phyloP scores from a whole-genome alignment of 257 asterid genomes.

The Ehretia macrophylla region DNA sequence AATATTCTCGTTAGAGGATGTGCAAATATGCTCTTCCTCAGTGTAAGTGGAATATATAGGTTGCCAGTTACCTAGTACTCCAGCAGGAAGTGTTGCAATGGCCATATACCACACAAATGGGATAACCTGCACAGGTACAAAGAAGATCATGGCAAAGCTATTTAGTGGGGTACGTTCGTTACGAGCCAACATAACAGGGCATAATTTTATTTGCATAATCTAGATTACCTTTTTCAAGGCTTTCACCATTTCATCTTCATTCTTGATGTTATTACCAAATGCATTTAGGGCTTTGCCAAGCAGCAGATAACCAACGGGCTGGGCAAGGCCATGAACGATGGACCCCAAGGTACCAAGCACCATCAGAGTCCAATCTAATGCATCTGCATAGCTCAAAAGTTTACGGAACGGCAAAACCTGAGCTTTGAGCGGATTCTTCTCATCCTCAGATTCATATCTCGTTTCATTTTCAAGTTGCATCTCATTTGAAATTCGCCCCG shows the following conservation, averaged over 20 bases:
- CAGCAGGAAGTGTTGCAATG: conserved; percentile 81
- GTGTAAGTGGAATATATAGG: no score
- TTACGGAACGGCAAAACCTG: conserved; percentile 41
- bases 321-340: conserved; percentile 72
- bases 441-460: conserved; percentile 16
- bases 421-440: conserved; percentile 12
- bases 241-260: conserved; percentile 52
- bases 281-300: conserved; percentile 78
- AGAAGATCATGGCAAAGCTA: not conserved
- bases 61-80: conserved; percentile 49
- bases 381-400: conserved; percentile 65
- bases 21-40: no score
- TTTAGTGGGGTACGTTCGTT: not conserved
- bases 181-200: not conserved
- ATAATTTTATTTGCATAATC: not conserved
- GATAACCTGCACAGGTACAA: conserved; percentile 44
- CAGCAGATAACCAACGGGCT: conserved; percentile 60
- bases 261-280: conserved; percentile 50
- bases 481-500: conserved; percentile 12
- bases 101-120: conserved; percentile 93
- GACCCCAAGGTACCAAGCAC: conserved; percentile 65
- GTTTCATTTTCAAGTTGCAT: conserved; percentile 23
- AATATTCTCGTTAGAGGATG: no score
- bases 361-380: conserved; percentile 70
- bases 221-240: conserved; percentile 51